Evolutionary conservation across 108 stramenopile genomes (phyloP), one percentile per base, ranked within the genome.

Genomic region (Skeletonema grethae): DNA sequence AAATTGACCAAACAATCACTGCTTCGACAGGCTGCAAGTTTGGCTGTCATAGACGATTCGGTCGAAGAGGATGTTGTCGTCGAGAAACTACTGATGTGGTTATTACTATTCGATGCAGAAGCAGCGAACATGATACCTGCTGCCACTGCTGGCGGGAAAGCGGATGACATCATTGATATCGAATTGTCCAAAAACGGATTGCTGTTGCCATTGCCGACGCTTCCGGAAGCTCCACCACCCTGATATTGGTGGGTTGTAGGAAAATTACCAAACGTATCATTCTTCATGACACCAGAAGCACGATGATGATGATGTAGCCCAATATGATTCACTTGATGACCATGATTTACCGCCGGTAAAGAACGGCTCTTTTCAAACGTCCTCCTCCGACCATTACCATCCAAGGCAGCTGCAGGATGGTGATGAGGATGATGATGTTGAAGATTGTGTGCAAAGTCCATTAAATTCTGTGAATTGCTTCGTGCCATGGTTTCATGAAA

Each of bases 161-260:
- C 25, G 20, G 50, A 53, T 22, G 9, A 10, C 46, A 53, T 53
- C 50, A 53, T 22, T n/a, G 50, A 8, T 7, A 22, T 7, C 16
- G 50, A 53, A 53, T 46, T 46, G 5, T 53, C 50, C 22, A 53
- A 24, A 53, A 53, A 53, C 5, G 50, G 50, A 53, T 53, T 53
- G 50, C 50, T 53, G n/a, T n/a, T n/a, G n/a, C n/a, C n/a, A n/a
- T n/a, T n/a, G n/a, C n/a, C n/a, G n/a, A n/a, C n/a, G 22, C 41
- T 18, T 46, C 15, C 46, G 4, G 15, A 34, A 3, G 32, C 32
- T 3, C 32, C 46, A 3, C 5, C 46, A 1, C 1, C 22, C 20
- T 53, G 22, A 24, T 53, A 18, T 9, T 22, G 22, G 22, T 22
- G 50, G 4, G 22, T 0, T 1, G 25, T 28, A 0, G 50, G 8